These are phyloP conservation scores for Nectriaceae sp. DNA, from an alignment of 2,329 filamentous ascomycete species.

Conservation along the genomic window DNA sequence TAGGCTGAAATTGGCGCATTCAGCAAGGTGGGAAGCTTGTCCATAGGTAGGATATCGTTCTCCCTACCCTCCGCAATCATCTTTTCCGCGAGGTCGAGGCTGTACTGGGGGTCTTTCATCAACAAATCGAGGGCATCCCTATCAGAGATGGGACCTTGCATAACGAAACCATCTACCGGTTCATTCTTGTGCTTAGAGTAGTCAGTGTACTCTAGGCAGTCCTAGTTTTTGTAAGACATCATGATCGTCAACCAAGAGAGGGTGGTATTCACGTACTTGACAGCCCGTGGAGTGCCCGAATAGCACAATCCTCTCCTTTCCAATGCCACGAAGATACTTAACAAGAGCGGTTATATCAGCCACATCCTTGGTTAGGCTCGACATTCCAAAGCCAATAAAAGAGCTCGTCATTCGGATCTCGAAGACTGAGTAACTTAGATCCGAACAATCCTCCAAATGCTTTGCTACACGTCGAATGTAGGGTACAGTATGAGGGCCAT, in stretches of 20 bases:
- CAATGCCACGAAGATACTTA: slow-evolving; percentile 53
- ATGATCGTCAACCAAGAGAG: background rate
- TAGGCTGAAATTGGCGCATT: slow-evolving; percentile 53
- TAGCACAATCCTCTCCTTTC: slow-evolving; percentile 53
- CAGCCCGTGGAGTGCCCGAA: slow-evolving; percentile 62
- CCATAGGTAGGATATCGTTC: slow-evolving; percentile 55
- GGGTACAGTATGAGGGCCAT: slow-evolving; percentile 66
- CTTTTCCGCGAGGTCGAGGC: slow-evolving; percentile 50
- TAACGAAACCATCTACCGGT: slow-evolving; percentile 71
- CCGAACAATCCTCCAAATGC: slow-evolving; percentile 39
- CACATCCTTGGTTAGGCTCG: slow-evolving; percentile 53
- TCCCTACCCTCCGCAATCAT: slow-evolving; percentile 57
- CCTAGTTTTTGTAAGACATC: slow-evolving; percentile 36
- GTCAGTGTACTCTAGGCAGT: slow-evolving; percentile 57
- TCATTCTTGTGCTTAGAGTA: slow-evolving; percentile 44
- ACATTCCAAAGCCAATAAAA: slow-evolving; percentile 53
- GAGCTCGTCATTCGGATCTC: slow-evolving; percentile 58
- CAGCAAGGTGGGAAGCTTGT: slow-evolving; percentile 43
- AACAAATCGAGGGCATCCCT: slow-evolving; percentile 61
- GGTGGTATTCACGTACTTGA: slow-evolving; percentile 42
- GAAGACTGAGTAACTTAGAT: slow-evolving; percentile 54
- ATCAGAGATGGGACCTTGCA: slow-evolving; percentile 81
- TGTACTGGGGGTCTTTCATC: slow-evolving; percentile 47
- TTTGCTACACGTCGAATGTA: slow-evolving; percentile 54
- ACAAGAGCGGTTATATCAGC: slow-evolving; percentile 55